phyloP scores from a whole-genome alignment of 345 rosid genomes.

The Melaleuca quinquenervia region DNA sequence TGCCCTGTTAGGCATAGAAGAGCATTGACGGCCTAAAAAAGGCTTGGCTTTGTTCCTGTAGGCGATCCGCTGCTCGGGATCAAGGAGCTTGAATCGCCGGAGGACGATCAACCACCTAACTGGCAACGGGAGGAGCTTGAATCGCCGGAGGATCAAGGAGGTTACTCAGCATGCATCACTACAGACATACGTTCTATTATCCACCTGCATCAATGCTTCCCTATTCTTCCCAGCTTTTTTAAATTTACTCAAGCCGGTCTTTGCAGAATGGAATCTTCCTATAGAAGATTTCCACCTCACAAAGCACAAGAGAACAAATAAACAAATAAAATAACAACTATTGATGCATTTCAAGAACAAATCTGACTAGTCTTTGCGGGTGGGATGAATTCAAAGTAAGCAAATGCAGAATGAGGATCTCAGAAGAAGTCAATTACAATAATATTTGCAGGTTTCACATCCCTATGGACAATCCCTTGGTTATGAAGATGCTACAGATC shows the following conservation, averaged over 20 bases:
- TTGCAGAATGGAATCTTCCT: too few relatives aligned
- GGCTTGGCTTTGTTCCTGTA: conserved; percentile 10
- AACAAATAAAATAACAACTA: background rate
- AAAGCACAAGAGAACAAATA: background rate
- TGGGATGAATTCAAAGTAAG: background rate
- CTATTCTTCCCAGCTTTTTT: background rate
- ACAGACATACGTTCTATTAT: background rate
- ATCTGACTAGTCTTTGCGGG: background rate
- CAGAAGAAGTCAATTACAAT: conserved; percentile 48
- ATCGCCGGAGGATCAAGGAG: conserved; percentile 4
- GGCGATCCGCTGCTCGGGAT: conserved; percentile 14
- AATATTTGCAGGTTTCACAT: conserved; percentile 89
- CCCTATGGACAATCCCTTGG: conserved; percentile 85
- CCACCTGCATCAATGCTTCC: background rate
- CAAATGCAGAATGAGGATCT: background rate
- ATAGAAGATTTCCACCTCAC: background rate
- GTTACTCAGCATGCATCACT: background rate
- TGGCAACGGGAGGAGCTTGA: conserved; percentile 7
- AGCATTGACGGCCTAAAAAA: background rate
- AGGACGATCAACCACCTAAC: conserved; percentile 1
- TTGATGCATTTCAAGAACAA: background rate
- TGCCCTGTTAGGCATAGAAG: background rate
- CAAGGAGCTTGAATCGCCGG: too few relatives aligned
- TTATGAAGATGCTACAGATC: conserved; percentile 77
- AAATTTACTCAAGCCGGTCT: background rate